Base-by-base conservation (phyloP, 306 rosid species). In the Rosa multiflora region DNA sequence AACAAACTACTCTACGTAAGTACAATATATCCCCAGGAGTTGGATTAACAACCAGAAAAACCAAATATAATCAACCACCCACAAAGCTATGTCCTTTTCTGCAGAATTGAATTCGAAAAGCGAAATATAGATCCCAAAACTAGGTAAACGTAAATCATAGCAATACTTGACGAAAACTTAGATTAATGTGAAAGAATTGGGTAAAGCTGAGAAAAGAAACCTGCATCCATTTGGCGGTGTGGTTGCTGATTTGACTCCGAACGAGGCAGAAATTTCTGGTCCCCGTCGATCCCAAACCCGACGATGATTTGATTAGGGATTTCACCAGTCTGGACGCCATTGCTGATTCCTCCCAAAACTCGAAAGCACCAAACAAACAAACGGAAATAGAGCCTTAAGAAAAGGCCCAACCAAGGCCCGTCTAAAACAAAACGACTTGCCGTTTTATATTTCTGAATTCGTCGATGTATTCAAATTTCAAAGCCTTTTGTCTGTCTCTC, bases 161-260 rank as follows among this genome's bases (percentile, higher is more conserved):
- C n/a, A 49, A 35, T 1, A 35, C 20, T 35, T 5, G 3, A 73
- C 32, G 40, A 10, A 46, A 8, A 23, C 10, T 26, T 13, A 5
- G 40, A 32, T 63, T 29, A 23, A 69, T 21, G 26, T 67, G 29
- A 67, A 40, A 15, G 8, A 67, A 46, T 35, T 32, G 2, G 48
- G 64, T 14, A 11, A 37, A 37, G 61, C 32, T 49, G 14, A 67
- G 47, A 51, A 15, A 7, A 7, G 73, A 78, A 29, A 89, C 97
- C 97, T 92, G 97, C 97, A 92, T 90, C 97, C 96, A 92, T 61
- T 92, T 90, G 82, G 93, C 86, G 21, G 97, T 92, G 87, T 92
- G 96, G 51, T 84, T 63, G 83, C 95, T 12, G 86, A 91, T 46
- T 91, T 87, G 90, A 42, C 68, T n/a, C 82, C 81, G 39, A 26